Evolutionary conservation across 2,329 filamentous ascomycete species (phyloP).

Genomic region (Fusarium stilboides): DNA sequence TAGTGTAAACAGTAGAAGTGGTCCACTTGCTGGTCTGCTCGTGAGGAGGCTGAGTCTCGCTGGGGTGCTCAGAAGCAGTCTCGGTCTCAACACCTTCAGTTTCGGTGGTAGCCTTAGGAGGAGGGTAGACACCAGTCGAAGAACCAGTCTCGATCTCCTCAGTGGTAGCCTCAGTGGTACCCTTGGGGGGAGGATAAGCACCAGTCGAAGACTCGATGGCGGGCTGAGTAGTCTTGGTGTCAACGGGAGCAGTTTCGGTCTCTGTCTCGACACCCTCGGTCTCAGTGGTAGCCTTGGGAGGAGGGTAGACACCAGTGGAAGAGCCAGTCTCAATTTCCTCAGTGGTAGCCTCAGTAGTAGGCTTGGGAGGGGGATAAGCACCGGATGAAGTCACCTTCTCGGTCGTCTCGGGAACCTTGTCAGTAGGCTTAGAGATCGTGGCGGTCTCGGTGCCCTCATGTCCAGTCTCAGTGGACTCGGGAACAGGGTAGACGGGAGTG

Average conservation of each 20-base stretch:
- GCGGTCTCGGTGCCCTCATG: conserved; percentile 14
- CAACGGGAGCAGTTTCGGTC: background rate
- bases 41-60: background rate
- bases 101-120: conserved; percentile 11
- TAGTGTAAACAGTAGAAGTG: conserved; percentile 45
- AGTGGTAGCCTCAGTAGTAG: background rate
- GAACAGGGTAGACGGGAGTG: conserved; percentile 14
- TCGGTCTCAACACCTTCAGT: conserved; percentile 5
- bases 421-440: conserved; percentile 1
- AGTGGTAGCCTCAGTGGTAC: background rate
- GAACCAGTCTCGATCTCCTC: background rate
- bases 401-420: background rate
- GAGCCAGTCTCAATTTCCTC: background rate
- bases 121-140: conserved; percentile 19
- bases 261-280: background rate
- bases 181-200: conserved; percentile 10
- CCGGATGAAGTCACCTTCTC: background rate
- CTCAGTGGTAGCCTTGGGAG: conserved; percentile 17
- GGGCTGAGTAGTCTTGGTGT: conserved; percentile 7
- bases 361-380: background rate
- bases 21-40: conserved; percentile 25
- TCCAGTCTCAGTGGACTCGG: conserved; percentile 15
- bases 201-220: background rate
- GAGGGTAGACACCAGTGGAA: conserved; percentile 19
- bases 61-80: conserved; percentile 1